Percentiles rank a stretch among this genome's conserved stretches.
Conservation (phyloP, 345 rosid species). For the Sonneratia caseolaris region DNA sequence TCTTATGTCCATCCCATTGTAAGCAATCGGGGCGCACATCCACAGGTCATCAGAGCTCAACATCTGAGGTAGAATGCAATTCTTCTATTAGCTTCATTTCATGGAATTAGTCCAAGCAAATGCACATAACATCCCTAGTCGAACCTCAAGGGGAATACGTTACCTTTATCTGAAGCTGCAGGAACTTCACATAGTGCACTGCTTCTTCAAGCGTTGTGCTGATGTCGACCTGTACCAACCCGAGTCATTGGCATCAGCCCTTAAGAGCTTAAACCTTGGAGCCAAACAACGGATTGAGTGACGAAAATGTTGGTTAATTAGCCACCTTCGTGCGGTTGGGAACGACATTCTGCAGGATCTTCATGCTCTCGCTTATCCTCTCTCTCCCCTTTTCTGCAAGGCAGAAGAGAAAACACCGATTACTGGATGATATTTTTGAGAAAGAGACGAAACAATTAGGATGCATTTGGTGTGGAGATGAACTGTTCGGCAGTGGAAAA, state of each 20-base stretch:
- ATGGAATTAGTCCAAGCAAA: not conserved
- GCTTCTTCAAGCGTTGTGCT: conserved; percentile 96
- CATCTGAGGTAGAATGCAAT: conserved; percentile 26
- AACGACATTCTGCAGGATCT: too few species aligned
- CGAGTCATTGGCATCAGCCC: too few species aligned
- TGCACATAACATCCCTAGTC: not conserved
- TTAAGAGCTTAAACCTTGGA: too few species aligned
- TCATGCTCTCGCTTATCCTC: too few species aligned
- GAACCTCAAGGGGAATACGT: conserved; percentile 15
- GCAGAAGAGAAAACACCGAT: too few species aligned
- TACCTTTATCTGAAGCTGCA: conserved; percentile 86
- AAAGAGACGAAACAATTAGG: too few species aligned
- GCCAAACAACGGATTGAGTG: not conserved
- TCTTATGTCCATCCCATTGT: conserved; percentile 74
- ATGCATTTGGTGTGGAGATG: too few species aligned
- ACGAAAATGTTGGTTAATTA: not conserved
- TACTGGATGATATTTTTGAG: too few species aligned
- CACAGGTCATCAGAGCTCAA: conserved; percentile 81
- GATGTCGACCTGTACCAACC: conserved; percentile 47
- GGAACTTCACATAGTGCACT: conserved; percentile 75
- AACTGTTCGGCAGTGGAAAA: too few species aligned
- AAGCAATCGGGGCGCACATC: conserved; percentile 90
- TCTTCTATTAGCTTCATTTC: not conserved
- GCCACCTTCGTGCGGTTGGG: conserved; percentile 43
- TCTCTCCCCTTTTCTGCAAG: too few species aligned